Percentiles rank a stretch among this genome's conserved stretches.
These are phyloP conservation scores for Deakozyma indianensis DNA, from an alignment of 805 yeast genomes.

Conservation along the genomic window DNA sequence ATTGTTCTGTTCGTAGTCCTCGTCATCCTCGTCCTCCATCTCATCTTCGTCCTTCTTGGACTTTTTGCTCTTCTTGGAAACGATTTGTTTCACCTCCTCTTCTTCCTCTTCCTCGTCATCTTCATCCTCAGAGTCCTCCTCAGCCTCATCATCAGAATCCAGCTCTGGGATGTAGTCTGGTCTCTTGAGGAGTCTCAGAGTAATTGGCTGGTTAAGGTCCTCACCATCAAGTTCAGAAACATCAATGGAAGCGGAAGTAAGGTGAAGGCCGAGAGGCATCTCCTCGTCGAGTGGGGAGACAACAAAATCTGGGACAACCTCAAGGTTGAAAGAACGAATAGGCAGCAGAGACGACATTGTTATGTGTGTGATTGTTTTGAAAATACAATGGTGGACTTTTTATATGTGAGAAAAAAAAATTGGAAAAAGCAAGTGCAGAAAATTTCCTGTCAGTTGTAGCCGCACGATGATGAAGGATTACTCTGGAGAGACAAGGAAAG, in stretches of 20 bases:
- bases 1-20: conserved; percentile 34
- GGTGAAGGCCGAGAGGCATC: conserved; percentile 76
- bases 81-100: conserved; percentile 11
- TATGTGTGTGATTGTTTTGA: neutral
- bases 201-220: conserved; percentile 49
- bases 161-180: conserved; percentile 22
- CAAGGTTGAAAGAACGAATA: conserved; percentile 73
- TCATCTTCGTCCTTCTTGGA: conserved; percentile 14
- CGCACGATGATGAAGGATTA: neutral
- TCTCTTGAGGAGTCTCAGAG: conserved; percentile 77
- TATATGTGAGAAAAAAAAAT: neutral
- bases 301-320: conserved; percentile 76
- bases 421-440: neutral
- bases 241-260: conserved; percentile 92
- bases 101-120: conserved; percentile 22
- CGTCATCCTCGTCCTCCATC: conserved; percentile 24
- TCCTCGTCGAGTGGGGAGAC: conserved; percentile 76
- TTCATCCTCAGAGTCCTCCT: conserved; percentile 22
- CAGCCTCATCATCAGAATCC: conserved; percentile 18
- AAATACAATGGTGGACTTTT: neutral
- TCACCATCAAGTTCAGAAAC: conserved; percentile 63
- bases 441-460: neutral
- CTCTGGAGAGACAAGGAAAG: neutral
- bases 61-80: conserved; percentile 4
- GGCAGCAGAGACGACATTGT: conserved; percentile 38